Percentiles rank a stretch among this genome's conserved stretches.
phyloP scores from a whole-genome alignment of 768 basidiomycete genomes.

The Mycena chlorophos region DNA sequence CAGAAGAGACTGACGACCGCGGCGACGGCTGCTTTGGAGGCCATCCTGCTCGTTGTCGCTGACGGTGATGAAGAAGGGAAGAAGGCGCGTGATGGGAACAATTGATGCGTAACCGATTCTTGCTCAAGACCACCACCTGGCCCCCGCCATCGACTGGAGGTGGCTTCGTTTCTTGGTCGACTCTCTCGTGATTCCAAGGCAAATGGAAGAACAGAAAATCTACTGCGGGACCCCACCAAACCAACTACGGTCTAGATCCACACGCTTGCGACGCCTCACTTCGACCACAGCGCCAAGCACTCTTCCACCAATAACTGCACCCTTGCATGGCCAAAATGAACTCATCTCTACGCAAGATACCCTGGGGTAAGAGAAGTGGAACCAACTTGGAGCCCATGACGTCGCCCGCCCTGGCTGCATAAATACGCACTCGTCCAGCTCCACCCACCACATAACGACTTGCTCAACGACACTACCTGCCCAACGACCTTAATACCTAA shows the following conservation, averaged over 20 bases:
- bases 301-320: no score
- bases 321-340: no score
- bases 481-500: neutral
- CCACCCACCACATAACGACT: neutral
- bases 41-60: conserved; percentile 14
- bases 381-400: neutral
- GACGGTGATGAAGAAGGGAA: neutral
- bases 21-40: conserved; percentile 25
- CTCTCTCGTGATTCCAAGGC: no score
- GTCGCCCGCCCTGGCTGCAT: neutral
- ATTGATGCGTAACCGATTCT: neutral
- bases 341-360: neutral
- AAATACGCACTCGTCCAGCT: neutral
- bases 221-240: no score
- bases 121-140: no score
- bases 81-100: neutral
- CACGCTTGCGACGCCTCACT: no score
- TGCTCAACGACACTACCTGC: neutral
- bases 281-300: no score
- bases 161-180: no score
- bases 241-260: no score
- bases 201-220: no score
- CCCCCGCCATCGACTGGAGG: no score
- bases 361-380: neutral
- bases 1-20: conserved; percentile 17